Evolutionary conservation across 352 stramenopile genomes (phyloP).

Genomic region (Plasmopara viticola): DNA sequence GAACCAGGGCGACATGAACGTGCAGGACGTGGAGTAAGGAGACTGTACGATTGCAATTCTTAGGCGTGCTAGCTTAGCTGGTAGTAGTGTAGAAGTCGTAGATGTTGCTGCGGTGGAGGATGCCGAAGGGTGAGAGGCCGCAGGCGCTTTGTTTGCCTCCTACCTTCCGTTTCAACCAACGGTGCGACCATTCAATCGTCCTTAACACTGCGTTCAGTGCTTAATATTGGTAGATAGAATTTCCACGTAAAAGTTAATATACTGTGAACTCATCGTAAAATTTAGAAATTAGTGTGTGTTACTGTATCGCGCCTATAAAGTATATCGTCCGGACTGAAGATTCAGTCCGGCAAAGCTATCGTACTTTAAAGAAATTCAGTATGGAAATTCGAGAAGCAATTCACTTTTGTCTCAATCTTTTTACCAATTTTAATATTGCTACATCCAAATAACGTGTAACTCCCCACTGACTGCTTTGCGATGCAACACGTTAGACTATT

Average conservation of each 20-base stretch:
- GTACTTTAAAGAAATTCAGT: too few relatives aligned
- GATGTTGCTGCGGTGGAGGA: conserved; percentile 9
- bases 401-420: too few relatives aligned
- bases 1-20: conserved; percentile 87
- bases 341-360: too few relatives aligned
- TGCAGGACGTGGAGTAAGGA: conserved; percentile 72
- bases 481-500: too few relatives aligned
- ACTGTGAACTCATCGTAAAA: too few relatives aligned
- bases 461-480: too few relatives aligned
- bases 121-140: conserved; percentile 20
- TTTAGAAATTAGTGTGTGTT: too few relatives aligned
- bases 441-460: too few relatives aligned
- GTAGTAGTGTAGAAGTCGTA: conserved; percentile 6
- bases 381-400: too few relatives aligned
- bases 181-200: conserved; percentile 3
- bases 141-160: conserved; percentile 30
- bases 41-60: not conserved
- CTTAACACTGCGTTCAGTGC: conserved; percentile 12
- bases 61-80: conserved; percentile 19
- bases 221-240: conserved; percentile 42
- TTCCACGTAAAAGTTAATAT: not conserved
- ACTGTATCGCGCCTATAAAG: too few relatives aligned
- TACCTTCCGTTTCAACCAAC: conserved; percentile 11
- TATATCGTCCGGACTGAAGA: too few relatives aligned
- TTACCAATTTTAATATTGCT: too few relatives aligned